Evolutionary conservation across 2,329 filamentous ascomycete species (phyloP).

Genomic region (Beauveria sp.): DNA sequence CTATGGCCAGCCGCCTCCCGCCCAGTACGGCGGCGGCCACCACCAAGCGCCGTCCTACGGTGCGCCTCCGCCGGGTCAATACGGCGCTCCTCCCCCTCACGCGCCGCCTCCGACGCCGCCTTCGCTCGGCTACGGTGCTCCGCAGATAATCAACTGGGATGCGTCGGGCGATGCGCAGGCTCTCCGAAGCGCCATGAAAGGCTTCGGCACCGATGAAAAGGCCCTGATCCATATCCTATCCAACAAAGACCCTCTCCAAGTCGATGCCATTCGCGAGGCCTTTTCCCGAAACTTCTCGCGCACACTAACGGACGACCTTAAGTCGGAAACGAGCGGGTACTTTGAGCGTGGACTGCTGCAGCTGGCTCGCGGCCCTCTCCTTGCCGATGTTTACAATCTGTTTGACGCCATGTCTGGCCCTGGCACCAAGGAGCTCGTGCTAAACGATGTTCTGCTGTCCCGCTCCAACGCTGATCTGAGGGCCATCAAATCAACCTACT

Average conservation of each 20-base stretch:
- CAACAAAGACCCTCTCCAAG: slow-evolving; percentile 69
- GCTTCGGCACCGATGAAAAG: slow-evolving; percentile 83
- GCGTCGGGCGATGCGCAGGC: slow-evolving; percentile 60
- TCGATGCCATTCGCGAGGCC: slow-evolving; percentile 58
- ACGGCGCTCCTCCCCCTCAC: slow-evolving; percentile 35
- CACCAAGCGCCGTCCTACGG: slow-evolving; percentile 10
- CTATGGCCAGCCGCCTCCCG: slow-evolving; percentile 24
- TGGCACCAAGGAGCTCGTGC: slow-evolving; percentile 77
- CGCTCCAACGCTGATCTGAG: slow-evolving; percentile 81
- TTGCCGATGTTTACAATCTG: slow-evolving; percentile 65
- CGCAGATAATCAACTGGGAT: slow-evolving; percentile 63
- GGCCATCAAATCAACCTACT: slow-evolving; percentile 77
- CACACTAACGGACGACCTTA: slow-evolving; percentile 66
- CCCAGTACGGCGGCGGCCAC: slow-evolving; percentile 20
- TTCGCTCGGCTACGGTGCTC: slow-evolving; percentile 66
- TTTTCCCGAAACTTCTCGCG: slow-evolving; percentile 60
- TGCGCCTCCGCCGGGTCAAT: slow-evolving; percentile 27
- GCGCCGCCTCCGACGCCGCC: slow-evolving; percentile 50
- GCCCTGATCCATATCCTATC: slow-evolving; percentile 63
- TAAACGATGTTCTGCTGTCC: slow-evolving; percentile 80
- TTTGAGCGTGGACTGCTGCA: slow-evolving; percentile 69
- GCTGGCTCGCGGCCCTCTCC: slow-evolving; percentile 69
- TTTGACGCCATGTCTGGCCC: slow-evolving; percentile 66
- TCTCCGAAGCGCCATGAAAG: slow-evolving; percentile 81
- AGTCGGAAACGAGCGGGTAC: slow-evolving; percentile 68